These are phyloP conservation scores for Karstenula rhodostoma DNA, from an alignment of 2,329 filamentous ascomycete species.

Conservation along the genomic window DNA sequence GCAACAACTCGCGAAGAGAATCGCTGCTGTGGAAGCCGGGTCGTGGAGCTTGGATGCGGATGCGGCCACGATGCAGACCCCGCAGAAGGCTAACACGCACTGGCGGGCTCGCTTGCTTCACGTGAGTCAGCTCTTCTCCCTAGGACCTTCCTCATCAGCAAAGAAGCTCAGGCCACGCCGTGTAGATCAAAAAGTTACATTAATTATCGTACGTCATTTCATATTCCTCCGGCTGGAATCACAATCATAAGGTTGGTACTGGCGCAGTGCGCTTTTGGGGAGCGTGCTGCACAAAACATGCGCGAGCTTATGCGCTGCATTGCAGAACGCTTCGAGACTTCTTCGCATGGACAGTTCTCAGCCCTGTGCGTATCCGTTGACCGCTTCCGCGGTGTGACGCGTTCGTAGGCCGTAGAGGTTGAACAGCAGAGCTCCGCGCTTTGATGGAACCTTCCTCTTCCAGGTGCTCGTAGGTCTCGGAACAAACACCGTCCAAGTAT, in stretches of 20 bases:
- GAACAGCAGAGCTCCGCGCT: slow-evolving; percentile 10
- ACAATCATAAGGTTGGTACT: background rate
- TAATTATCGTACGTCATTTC: slow-evolving; percentile 13
- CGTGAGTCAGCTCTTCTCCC: slow-evolving; percentile 7
- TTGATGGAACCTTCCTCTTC: slow-evolving; percentile 18
- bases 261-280: background rate
- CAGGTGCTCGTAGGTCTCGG: slow-evolving; percentile 6
- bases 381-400: slow-evolving; percentile 10
- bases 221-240: background rate
- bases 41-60: slow-evolving; percentile 4
- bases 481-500: slow-evolving; percentile 1
- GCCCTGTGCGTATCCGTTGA: slow-evolving; percentile 18
- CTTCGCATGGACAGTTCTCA: slow-evolving; percentile 13
- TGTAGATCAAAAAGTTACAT: slow-evolving; percentile 8
- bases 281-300: background rate
- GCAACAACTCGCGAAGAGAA: slow-evolving; percentile 13
- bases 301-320: slow-evolving; percentile 13
- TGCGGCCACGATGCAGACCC: slow-evolving; percentile 1
- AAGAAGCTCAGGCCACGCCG: slow-evolving; percentile 20
- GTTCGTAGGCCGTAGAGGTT: slow-evolving; percentile 5
- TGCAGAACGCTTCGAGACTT: slow-evolving; percentile 1
- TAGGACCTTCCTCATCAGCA: slow-evolving; percentile 30
- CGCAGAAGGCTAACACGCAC: background rate
- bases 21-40: slow-evolving; percentile 11
- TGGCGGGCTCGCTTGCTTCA: background rate